These are phyloP conservation scores for Saitozyma podzolica DNA, from an alignment of 768 basidiomycete species.

Conservation along the genomic window DNA sequence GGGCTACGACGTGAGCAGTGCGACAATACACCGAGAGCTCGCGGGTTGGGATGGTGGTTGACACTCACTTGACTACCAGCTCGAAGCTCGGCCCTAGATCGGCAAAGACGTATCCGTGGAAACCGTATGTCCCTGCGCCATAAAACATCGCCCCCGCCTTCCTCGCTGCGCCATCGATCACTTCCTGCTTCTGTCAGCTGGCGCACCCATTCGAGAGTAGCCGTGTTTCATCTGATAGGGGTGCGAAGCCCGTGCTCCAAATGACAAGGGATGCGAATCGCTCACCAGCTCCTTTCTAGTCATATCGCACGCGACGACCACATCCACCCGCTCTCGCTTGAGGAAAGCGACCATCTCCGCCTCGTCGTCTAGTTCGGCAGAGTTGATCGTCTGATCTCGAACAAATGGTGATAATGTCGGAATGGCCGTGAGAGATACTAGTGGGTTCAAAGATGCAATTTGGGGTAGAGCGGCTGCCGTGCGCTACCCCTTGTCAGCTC, in stretches of 20 bases:
- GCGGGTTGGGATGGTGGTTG: neutral
- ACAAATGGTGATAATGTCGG: conserved; percentile 65
- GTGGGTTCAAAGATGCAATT: conserved; percentile 87
- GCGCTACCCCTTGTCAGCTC: conserved; percentile 60
- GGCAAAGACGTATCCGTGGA: conserved; percentile 90
- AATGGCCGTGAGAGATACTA: conserved; percentile 75
- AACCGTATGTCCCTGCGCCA: conserved; percentile 85
- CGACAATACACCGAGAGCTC: neutral
- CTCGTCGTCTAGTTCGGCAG: conserved; percentile 20
- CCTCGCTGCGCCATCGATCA: conserved; percentile 77
- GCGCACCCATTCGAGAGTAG: no score
- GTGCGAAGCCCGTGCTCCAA: no score
- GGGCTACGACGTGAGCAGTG: conserved; percentile 16
- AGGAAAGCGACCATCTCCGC: conserved; percentile 44
- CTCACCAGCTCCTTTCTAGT: conserved; percentile 70
- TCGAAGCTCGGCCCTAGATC: conserved; percentile 79
- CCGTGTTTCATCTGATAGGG: neutral
- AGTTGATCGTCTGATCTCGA: conserved; percentile 20
- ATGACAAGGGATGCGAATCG: neutral
- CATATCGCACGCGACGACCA: conserved; percentile 85
- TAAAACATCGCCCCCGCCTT: conserved; percentile 76
- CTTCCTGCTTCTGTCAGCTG: conserved; percentile 59
- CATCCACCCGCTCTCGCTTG: conserved; percentile 57
- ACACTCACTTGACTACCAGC: conserved; percentile 75
- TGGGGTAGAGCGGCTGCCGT: conserved; percentile 79